Evolutionary conservation across 148 eudicot genomes (phyloP).

Genomic region (Camellia japonica): DNA sequence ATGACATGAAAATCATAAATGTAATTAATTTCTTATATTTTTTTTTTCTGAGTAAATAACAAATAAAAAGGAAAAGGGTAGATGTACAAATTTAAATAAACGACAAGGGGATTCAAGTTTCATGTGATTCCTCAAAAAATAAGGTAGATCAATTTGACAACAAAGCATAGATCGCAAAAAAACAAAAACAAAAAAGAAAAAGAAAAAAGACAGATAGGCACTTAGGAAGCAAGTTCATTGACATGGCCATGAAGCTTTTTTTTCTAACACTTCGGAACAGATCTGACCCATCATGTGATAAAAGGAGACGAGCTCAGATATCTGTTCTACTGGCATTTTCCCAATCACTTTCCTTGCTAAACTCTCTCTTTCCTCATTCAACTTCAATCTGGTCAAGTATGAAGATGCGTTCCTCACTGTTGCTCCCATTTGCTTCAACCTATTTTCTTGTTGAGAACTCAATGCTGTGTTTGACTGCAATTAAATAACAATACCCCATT

Average conservation of each 20-base stretch:
- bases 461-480: constrained; percentile 62
- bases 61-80: background rate
- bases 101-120: constrained; percentile 7
- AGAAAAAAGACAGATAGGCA: background rate
- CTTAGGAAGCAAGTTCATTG: constrained; percentile 23
- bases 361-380: constrained; percentile 47
- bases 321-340: constrained; percentile 61
- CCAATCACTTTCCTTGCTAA: constrained; percentile 57
- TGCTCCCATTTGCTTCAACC: constrained; percentile 69
- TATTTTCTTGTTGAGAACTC: constrained; percentile 49
- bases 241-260: constrained; percentile 42
- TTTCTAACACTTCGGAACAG: constrained; percentile 59
- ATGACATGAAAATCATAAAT: too few species aligned
- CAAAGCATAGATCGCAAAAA: background rate
- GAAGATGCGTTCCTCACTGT: constrained; percentile 70
- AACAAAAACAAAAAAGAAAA: background rate
- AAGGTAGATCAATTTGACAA: background rate
- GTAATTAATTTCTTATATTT: background rate
- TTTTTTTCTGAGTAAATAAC: background rate
- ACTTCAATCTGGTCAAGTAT: constrained; percentile 42
- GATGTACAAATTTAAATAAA: background rate
- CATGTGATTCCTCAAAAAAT: constrained; percentile 13
- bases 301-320: constrained; percentile 55
- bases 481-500: background rate
- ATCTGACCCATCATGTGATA: constrained; percentile 71